Conservation (phyloP, 768 basidiomycete species). For the Mycena galericulata region DNA sequence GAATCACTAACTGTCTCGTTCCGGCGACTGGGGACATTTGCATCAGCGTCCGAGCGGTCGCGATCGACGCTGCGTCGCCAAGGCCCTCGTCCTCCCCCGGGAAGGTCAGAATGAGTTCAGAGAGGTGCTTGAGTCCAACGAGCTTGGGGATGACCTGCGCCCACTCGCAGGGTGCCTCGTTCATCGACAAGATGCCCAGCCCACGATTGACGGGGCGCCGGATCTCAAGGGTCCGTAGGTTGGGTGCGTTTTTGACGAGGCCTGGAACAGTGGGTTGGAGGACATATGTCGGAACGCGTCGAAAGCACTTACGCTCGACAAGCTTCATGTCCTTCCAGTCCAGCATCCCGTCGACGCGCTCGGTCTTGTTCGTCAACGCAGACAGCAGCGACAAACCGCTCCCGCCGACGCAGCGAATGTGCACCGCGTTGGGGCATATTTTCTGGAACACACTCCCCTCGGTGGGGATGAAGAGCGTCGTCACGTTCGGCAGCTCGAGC, state of each 20-base stretch:
- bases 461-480: slow-evolving; percentile 17
- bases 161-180: slow-evolving; percentile 12
- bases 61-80: slow-evolving; percentile 7
- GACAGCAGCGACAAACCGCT: slow-evolving; percentile 14
- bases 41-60: slow-evolving; percentile 12
- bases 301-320: not conserved
- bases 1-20: not conserved
- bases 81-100: slow-evolving; percentile 15
- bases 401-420: slow-evolving; percentile 25
- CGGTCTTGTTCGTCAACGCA: slow-evolving; percentile 20
- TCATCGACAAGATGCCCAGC: not conserved
- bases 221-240: slow-evolving; percentile 23
- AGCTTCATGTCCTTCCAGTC: slow-evolving; percentile 28
- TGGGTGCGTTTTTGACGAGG: slow-evolving; percentile 27
- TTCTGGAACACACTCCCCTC: slow-evolving; percentile 9
- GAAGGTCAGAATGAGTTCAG: slow-evolving; percentile 17
- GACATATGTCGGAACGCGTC: not conserved
- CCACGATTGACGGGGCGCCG: slow-evolving; percentile 23
- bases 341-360: slow-evolving; percentile 25
- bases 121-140: slow-evolving; percentile 7
- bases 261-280: slow-evolving; percentile 1
- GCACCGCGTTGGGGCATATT: slow-evolving; percentile 30
- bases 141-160: slow-evolving; percentile 22
- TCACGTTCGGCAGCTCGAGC: slow-evolving; percentile 21
- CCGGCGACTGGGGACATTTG: not conserved